Evolutionary conservation across 768 basidiomycete genomes (phyloP), one percentile per base, ranked within the genome.

Genomic region (Calocera viscosa): DNA sequence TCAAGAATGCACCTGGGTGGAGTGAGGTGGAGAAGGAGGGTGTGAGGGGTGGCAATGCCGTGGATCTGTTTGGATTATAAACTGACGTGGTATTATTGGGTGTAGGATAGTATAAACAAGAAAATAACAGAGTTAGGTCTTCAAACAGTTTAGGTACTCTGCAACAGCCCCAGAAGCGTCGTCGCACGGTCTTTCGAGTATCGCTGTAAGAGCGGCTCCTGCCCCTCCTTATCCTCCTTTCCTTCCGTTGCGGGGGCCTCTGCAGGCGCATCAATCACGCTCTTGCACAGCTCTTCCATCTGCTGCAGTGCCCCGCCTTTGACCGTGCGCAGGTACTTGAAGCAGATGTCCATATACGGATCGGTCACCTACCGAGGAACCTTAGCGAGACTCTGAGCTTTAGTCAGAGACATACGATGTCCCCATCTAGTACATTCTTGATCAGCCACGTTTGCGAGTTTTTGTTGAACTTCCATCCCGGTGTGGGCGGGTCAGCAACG

Each of bases 21-120:
- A 77, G 75, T 24, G 77, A 82, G 24, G 78, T 73, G 28, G 86
- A 88, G 66, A 87, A 83, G 72, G 80, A 81, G 1, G 83, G 80
- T 3, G 90, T 91, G 14, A 79, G 82, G 53, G 90, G 89, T 11
- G 77, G 77, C 39, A 94, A 93, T 72, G 92, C 91, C 5, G 71
- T 91, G 32, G 77, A 78, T 68, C 75, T 94, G 68, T 92, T 94
- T 73, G 79, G 82, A 70, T 72, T 89, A 66, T 47, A 38, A 38
- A 38, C 35, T 38, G 7, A 38, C 35, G 14, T 14, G 35, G 5
- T 14, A 38, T 38, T 38, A 38, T 38, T 38, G 14, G 14, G 35
- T 14, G 7, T 38, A 38, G 5, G 5, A 5, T 38, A 38, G 35
- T 38, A 14, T 38, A 38, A 14, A 38, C 35, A 38, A 38, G 35